Evolutionary conservation across 2,329 filamentous ascomycete genomes (phyloP).

Genomic region (Calonectria fujianensis): DNA sequence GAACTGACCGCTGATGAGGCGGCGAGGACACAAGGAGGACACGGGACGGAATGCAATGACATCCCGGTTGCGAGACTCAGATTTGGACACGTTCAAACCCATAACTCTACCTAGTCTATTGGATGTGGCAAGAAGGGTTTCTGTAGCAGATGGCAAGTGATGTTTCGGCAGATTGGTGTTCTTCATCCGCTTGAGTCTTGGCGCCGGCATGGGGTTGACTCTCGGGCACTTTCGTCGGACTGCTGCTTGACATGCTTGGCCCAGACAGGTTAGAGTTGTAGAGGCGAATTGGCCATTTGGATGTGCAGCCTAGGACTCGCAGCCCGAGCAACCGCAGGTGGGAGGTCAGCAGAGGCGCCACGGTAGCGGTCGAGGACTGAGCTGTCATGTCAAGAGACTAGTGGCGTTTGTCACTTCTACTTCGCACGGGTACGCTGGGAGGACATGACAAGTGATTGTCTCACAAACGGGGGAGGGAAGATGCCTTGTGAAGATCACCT

Average conservation of each 20-base stretch:
- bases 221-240: background rate
- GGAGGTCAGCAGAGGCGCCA: conserved; percentile 21
- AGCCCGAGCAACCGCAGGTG: background rate
- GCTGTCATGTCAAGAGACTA: conserved; percentile 1
- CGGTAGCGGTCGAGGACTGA: conserved; percentile 21
- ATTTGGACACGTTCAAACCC: background rate
- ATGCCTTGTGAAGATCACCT: background rate
- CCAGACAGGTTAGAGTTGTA: background rate
- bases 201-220: background rate
- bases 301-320: background rate
- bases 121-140: too few relatives aligned
- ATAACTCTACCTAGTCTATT: background rate
- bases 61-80: background rate
- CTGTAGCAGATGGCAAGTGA: background rate
- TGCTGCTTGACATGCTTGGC: background rate
- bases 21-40: conserved; percentile 27
- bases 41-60: conserved; percentile 33
- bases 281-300: background rate
- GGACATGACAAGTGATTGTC: conserved; percentile 20
- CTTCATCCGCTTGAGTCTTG: background rate
- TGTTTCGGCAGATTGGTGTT: background rate
- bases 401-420: conserved; percentile 7
- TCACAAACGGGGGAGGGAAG: background rate
- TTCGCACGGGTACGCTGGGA: background rate
- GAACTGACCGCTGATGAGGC: conserved; percentile 15